Base-by-base conservation (phyloP, 495 filamentous ascomycete species). In the Apodospora peruviana region DNA sequence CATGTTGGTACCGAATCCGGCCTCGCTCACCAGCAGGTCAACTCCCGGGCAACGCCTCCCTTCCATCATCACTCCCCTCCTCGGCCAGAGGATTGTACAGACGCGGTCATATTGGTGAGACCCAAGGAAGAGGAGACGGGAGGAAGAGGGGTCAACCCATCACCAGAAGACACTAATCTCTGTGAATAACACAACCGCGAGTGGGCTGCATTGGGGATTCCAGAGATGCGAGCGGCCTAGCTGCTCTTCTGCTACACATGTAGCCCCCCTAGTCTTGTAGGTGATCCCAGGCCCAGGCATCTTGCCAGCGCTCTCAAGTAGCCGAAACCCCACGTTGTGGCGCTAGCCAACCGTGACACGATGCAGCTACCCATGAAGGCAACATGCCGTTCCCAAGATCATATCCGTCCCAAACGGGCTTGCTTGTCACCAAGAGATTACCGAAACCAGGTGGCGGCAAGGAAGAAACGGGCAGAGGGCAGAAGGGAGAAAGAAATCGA, bases 1-100 rank as follows among this genome's bases (percentile, higher is more conserved):
- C 40, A 51, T 47, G 38, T 34, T 57, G 61, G 61, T 60, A 65
- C 45, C 59, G 56, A 62, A 53, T 56, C 54, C 43, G 45, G 44
- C 39, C 43, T 40, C 54, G 18, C 41, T 43, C 51, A 36, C 11
- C 16, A 34, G 20, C 27, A 39, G 50, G 10, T 8, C 41, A 43
- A 41, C 47, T 54, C 43, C 40, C 35, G 43, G 37, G 16, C 35
- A 51, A 29, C 46, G 17, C 43, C 25, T 45, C 43, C 38, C 27
- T 34, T 52, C 36, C 45, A 22, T 39, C 24, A 18, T 9, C 20
- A 19, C 7, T 5, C n/a, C 17, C 39, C 24, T 32, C 19, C n/a
- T n/a, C n/a, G n/a, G n/a, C n/a, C n/a, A n/a, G n/a, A n/a, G n/a
- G n/a, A n/a, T n/a, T n/a, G n/a, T n/a, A n/a, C n/a, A 27, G 16